Percentiles rank a stretch among this genome's conserved stretches.
phyloP scores from a whole-genome alignment of 2,329 filamentous ascomycete species.

The Pyrenochaeta sp. region DNA sequence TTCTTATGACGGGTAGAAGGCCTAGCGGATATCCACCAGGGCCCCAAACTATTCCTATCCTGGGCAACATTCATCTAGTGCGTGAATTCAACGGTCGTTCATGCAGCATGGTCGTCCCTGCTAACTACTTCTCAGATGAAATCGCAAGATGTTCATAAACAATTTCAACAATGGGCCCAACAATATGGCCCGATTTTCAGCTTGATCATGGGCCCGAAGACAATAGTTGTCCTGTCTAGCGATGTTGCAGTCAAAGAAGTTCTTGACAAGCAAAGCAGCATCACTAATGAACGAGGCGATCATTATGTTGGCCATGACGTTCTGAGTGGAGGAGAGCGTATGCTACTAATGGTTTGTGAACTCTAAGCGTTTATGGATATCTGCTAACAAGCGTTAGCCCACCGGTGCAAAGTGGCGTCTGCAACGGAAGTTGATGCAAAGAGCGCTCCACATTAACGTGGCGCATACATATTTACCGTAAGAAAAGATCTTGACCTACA shows the following conservation, averaged over 20 bases:
- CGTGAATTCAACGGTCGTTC: too few relatives aligned
- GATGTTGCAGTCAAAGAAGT: constrained; percentile 58
- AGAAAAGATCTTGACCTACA: too few relatives aligned
- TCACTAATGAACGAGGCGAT: constrained; percentile 56
- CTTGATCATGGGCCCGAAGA: constrained; percentile 58
- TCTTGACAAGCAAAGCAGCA: constrained; percentile 56
- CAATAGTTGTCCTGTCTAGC: constrained; percentile 56
- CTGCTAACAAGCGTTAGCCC: too few relatives aligned
- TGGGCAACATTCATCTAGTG: constrained; percentile 60
- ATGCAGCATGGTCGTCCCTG: too few relatives aligned
- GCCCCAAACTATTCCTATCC: constrained; percentile 56
- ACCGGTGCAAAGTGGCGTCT: constrained; percentile 2
- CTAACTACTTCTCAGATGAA: neutral
- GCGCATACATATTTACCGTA: too few relatives aligned
- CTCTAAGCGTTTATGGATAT: too few relatives aligned
- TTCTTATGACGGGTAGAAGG: too few relatives aligned
- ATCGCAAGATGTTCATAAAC: constrained; percentile 47
- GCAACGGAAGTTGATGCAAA: constrained; percentile 14
- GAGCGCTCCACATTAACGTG: too few relatives aligned
- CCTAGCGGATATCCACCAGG: constrained; percentile 54
- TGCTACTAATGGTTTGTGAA: constrained; percentile 3
- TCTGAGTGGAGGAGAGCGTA: constrained; percentile 4
- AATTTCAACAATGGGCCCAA: constrained; percentile 61
- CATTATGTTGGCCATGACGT: constrained; percentile 4
- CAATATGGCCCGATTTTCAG: constrained; percentile 62